phyloP scores from a whole-genome alignment of 345 rosid species.

The Trapa bicornis region DNA sequence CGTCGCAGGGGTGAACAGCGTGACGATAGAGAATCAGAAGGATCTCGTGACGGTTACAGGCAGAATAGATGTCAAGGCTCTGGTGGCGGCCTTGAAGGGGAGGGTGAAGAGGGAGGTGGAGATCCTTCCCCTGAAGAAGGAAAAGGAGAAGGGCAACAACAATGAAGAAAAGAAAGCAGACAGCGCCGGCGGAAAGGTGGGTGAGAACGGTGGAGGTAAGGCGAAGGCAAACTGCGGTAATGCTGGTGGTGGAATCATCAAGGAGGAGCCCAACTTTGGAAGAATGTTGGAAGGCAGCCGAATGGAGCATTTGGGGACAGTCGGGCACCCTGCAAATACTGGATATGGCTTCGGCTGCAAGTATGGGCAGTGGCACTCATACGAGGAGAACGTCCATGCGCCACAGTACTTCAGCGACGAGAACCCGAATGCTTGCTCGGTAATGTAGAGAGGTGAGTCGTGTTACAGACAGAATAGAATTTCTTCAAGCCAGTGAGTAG shows the following conservation, averaged over 20 bases:
- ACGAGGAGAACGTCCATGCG: slow-evolving; percentile 3
- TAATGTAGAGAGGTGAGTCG: slow-evolving; percentile 5
- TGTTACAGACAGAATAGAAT: not conserved
- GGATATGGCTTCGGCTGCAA: not conserved
- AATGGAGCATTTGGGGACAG: slow-evolving; percentile 7
- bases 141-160: not conserved
- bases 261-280: not conserved
- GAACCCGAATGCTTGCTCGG: slow-evolving; percentile 19
- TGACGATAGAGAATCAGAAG: slow-evolving; percentile 22
- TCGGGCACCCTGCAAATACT: slow-evolving; percentile 4
- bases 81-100: slow-evolving; percentile 19
- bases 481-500: not conserved
- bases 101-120: slow-evolving; percentile 17
- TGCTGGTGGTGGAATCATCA: not conserved
- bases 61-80: slow-evolving; percentile 28
- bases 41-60: slow-evolving; percentile 36
- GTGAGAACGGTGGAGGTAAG: slow-evolving; percentile 12
- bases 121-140: too few species aligned
- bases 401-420: slow-evolving; percentile 17
- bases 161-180: slow-evolving; percentile 6
- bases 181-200: slow-evolving; percentile 7
- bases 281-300: slow-evolving; percentile 8
- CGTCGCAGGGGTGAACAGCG: slow-evolving; percentile 23
- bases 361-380: not conserved
- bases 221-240: not conserved